phyloP scores from a whole-genome alignment of 345 rosid genomes.

The Rhodamnia argentea region DNA sequence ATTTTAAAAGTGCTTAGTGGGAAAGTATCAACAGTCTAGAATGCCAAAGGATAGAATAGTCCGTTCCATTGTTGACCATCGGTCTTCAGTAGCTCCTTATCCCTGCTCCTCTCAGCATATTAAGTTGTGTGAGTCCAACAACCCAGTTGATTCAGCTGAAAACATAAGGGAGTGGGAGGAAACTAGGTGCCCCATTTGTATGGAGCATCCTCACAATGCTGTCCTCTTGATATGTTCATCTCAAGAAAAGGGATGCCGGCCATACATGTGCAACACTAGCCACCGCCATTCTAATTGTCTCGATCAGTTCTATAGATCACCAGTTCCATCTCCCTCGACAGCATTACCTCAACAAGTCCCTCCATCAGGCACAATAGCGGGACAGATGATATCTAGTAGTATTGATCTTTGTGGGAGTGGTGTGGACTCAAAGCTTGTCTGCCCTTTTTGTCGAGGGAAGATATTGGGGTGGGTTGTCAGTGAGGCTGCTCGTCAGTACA shows the following conservation, averaged over 20 bases:
- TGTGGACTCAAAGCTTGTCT: constrained; percentile 13
- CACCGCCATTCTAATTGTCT: constrained; percentile 64
- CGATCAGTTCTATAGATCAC: constrained; percentile 31
- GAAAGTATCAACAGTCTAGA: background rate
- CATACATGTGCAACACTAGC: constrained; percentile 71
- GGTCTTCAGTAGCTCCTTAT: constrained; percentile 36
- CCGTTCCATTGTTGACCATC: constrained; percentile 12
- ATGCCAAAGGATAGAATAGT: constrained; percentile 49
- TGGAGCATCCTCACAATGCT: constrained; percentile 75
- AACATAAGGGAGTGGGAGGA: constrained; percentile 56
- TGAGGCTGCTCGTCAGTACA: constrained; percentile 30
- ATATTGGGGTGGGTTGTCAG: constrained; percentile 32
- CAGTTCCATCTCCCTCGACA: constrained; percentile 9
- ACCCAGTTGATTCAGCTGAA: constrained; percentile 9
- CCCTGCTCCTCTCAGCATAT: constrained; percentile 25
- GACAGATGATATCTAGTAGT: background rate
- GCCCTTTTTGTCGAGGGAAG: constrained; percentile 61
- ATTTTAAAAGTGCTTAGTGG: background rate
- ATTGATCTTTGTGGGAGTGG: constrained; percentile 1
- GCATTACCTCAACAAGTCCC: constrained; percentile 9
- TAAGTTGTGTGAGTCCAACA: constrained; percentile 9
- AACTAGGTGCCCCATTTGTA: constrained; percentile 53
- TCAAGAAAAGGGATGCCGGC: constrained; percentile 43
- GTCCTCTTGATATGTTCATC: constrained; percentile 59
- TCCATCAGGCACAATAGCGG: constrained; percentile 1